A percentile compares a stretch with the other conserved stretches of the same genome.
Conservation (phyloP, 2,329 filamentous ascomycete species). For the Aspergillus ustus region DNA sequence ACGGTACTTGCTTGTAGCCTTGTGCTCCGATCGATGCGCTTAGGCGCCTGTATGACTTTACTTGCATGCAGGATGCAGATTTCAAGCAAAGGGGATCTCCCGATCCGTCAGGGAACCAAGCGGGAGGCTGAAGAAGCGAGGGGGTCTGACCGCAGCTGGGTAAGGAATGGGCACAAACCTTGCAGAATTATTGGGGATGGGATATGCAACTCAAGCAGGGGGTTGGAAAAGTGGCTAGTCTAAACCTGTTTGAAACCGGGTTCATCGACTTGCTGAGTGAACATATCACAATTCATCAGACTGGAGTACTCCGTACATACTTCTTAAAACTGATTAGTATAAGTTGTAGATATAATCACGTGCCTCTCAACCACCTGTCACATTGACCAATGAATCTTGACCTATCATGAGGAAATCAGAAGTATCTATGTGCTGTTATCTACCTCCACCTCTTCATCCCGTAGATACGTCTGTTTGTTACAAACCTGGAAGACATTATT, state of each 20-base stretch:
- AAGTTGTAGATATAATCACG: neutral
- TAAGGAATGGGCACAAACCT: constrained; percentile 13
- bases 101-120: constrained; percentile 19
- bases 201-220: constrained; percentile 14
- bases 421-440: no score
- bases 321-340: no score
- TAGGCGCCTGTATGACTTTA: constrained; percentile 9
- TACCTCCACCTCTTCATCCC: no score
- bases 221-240: constrained; percentile 5
- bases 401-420: neutral
- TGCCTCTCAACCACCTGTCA: neutral
- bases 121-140: constrained; percentile 14
- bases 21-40: constrained; percentile 3
- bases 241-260: neutral
- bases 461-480: no score
- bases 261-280: neutral
- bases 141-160: constrained; percentile 21
- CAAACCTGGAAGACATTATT: no score
- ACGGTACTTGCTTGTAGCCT: constrained; percentile 1
- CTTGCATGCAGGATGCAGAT: constrained; percentile 17
- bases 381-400: neutral
- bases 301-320: no score
- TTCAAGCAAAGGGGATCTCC: constrained; percentile 17
- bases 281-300: neutral
- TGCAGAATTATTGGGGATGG: constrained; percentile 19